Conservation (phyloP, 2,329 filamentous ascomycete genomes). For the Lachnellula hyalina region DNA sequence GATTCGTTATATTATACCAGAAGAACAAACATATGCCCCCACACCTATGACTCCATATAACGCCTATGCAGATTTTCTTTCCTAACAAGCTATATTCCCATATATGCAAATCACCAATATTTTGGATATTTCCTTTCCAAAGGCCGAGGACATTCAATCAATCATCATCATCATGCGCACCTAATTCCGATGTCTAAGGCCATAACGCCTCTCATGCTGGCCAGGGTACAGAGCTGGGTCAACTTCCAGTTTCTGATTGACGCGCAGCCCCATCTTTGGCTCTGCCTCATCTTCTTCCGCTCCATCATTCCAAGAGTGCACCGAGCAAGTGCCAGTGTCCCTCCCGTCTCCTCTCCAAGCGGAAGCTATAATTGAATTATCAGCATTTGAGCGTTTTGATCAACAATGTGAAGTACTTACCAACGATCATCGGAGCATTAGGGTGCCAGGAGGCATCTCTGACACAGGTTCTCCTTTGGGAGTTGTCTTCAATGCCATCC, state of each 20-base stretch:
- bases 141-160: not conserved
- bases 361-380: slow-evolving; percentile 43
- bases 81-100: not conserved
- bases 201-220: not conserved
- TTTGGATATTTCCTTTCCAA: not conserved
- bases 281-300: slow-evolving; percentile 51
- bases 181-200: not conserved
- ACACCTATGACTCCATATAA: not conserved
- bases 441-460: slow-evolving; percentile 71
- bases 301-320: slow-evolving; percentile 64
- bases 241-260: slow-evolving; percentile 37
- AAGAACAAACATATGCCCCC: too few relatives aligned
- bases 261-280: slow-evolving; percentile 41
- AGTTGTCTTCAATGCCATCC: slow-evolving; percentile 22
- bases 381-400: slow-evolving; percentile 2
- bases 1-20: too few relatives aligned
- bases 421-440: slow-evolving; percentile 56
- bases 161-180: not conserved
- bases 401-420: slow-evolving; percentile 9
- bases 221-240: slow-evolving; percentile 13
- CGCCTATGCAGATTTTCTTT: not conserved
- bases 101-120: not conserved
- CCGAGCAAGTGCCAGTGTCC: slow-evolving; percentile 58
- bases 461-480: slow-evolving; percentile 54
- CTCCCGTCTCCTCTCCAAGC: slow-evolving; percentile 66